These are phyloP conservation scores for Adiantum capillusveneris DNA, from an alignment of 75 land plant species.

Conservation along the genomic window DNA sequence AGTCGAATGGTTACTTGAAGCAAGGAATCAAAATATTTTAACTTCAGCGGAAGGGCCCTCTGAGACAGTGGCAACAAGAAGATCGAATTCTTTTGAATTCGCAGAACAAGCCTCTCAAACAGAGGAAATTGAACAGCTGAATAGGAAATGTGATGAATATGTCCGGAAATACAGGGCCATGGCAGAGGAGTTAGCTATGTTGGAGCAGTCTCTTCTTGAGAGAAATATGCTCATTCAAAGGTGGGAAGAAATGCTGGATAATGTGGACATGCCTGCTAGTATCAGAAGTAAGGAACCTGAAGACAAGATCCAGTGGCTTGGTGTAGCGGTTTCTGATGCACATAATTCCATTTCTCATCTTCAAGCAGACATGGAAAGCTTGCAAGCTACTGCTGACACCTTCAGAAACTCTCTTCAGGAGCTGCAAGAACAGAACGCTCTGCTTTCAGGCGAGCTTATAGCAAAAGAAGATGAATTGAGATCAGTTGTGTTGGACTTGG, in stretches of 20 bases:
- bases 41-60: background rate
- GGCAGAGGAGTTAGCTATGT: slow-evolving; percentile 79
- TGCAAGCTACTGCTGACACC: slow-evolving; percentile 32
- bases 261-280: slow-evolving; percentile 36
- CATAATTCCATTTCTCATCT: slow-evolving; percentile 23
- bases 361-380: slow-evolving; percentile 36
- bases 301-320: slow-evolving; percentile 73
- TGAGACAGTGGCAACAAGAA: background rate
- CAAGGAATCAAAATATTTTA: background rate
- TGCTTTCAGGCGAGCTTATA: background rate
- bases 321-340: slow-evolving; percentile 40
- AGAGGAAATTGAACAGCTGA: slow-evolving; percentile 42
- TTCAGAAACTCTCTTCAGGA: slow-evolving; percentile 24
- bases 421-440: background rate
- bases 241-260: slow-evolving; percentile 67
- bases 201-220: slow-evolving; percentile 71
- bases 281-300: slow-evolving; percentile 57
- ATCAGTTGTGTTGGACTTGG: background rate
- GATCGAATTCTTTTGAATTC: background rate
- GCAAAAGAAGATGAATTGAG: background rate
- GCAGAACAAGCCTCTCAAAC: slow-evolving; percentile 2
- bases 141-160: slow-evolving; percentile 48
- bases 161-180: slow-evolving; percentile 46
- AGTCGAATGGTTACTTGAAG: slow-evolving; percentile 51
- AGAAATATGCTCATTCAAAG: slow-evolving; percentile 60